These are phyloP conservation scores for Oryza coarctata DNA, from an alignment of 176 grass and related monocot species.

Conservation along the genomic window DNA sequence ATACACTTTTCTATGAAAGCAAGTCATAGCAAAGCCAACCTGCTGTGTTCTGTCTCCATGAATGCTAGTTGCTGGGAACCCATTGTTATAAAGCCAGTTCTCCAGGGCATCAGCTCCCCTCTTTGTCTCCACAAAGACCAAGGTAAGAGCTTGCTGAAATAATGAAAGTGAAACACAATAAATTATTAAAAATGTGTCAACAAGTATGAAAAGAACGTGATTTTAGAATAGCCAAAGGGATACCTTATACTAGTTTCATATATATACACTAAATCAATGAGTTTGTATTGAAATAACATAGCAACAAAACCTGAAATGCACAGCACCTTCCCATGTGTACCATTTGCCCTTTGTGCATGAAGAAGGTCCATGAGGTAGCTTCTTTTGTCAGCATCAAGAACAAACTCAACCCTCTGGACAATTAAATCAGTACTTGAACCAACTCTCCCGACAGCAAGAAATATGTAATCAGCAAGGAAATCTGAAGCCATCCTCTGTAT, in stretches of 20 bases:
- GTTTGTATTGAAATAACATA: background rate
- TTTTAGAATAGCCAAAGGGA: background rate
- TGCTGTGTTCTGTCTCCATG: slow-evolving; percentile 92
- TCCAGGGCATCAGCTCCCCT: slow-evolving; percentile 91
- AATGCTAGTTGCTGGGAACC: slow-evolving; percentile 93
- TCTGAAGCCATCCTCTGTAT: slow-evolving; percentile 79
- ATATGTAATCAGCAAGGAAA: slow-evolving; percentile 83
- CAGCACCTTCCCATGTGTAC: slow-evolving; percentile 69
- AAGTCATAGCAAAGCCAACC: slow-evolving; percentile 28
- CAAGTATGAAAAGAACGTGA: background rate
- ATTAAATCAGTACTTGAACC: slow-evolving; percentile 98
- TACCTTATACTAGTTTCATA: background rate
- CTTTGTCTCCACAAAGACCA: slow-evolving; percentile 98
- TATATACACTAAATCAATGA: background rate
- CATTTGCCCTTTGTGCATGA: slow-evolving; percentile 83
- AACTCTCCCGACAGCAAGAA: slow-evolving; percentile 97
- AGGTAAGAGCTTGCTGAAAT: slow-evolving; percentile 73
- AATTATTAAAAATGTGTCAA: background rate
- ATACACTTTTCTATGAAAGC: background rate
- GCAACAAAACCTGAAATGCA: background rate
- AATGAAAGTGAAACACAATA: background rate
- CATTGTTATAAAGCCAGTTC: slow-evolving; percentile 85
- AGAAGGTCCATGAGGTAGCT: slow-evolving; percentile 97
- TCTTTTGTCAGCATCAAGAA: slow-evolving; percentile 85
- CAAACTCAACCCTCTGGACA: slow-evolving; percentile 88